phyloP scores from a whole-genome alignment of 305 asterid species.

The Ruellia speciosa region DNA sequence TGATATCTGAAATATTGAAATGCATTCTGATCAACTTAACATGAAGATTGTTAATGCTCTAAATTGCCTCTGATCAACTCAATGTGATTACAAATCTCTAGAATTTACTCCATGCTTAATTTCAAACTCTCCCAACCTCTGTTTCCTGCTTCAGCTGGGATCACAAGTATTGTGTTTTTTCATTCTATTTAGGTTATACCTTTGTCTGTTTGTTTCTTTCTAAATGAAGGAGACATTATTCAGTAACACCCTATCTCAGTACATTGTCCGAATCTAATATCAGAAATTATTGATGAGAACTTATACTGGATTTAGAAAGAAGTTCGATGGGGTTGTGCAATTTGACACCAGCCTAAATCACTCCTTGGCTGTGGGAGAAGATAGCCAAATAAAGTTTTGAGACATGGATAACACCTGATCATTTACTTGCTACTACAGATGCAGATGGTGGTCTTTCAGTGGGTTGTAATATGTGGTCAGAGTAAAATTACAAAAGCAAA shows the following conservation, averaged over 20 bases:
- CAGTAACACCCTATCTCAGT: not conserved
- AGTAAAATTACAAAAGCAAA: no score
- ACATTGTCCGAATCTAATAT: not conserved
- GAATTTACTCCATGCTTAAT: no score
- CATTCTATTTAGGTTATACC: no score
- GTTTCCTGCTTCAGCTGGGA: no score
- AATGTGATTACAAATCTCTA: no score
- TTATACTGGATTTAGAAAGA: slow-evolving; percentile 61
- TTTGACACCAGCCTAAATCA: slow-evolving; percentile 81
- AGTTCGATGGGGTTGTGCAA: slow-evolving; percentile 64
- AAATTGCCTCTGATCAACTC: no score
- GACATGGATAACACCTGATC: slow-evolving; percentile 75
- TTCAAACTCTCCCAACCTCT: no score
- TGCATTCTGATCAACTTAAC: no score
- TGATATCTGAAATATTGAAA: no score
- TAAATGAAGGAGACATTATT: not conserved
- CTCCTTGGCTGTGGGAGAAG: slow-evolving; percentile 84
- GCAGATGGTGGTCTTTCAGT: slow-evolving; percentile 69
- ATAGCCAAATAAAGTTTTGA: slow-evolving; percentile 75
- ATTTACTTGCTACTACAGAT: slow-evolving; percentile 34
- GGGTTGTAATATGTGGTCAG: slow-evolving; percentile 3
- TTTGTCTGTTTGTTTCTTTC: no score
- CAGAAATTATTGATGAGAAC: slow-evolving; percentile 30
- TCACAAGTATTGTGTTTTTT: no score
- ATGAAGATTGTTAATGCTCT: no score